Base-by-base conservation (phyloP, 2,329 filamentous ascomycete genomes). In the Aureobasidium sp. region DNA sequence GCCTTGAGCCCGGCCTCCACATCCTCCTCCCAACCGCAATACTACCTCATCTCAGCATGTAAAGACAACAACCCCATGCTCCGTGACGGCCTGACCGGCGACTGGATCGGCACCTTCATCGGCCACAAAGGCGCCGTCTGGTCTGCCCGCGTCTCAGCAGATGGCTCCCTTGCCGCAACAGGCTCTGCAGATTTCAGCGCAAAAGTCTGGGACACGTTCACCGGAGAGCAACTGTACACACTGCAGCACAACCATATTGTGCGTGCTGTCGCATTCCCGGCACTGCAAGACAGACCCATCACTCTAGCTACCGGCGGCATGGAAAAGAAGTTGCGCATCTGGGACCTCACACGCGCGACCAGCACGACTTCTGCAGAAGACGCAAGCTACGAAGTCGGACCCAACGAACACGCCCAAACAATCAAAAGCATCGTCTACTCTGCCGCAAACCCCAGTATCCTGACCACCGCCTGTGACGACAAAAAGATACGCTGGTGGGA, bases 71-170 rank as follows among this genome's bases (percentile, higher is more conserved):
- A 97, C 68, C 93, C 93, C 47, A 97, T 97, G 90, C 85, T 98
- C 62, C 88, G 93, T 60, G 89, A 97, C 73, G 93, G 93, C 58
- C 80, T 94, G 57, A 98, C 91, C 42, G 93, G 93, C 55, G 90
- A 96, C 70, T 96, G 90, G 87, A 97, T 97, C 62, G 93, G 93
- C 44, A 97, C 93, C 32, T 97, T 97, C 68, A 85, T 98, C 63
- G 93, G 93, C 35, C 93, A 98, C 75, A 97, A 98, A 73, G 93
- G 93, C 58, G 93, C 93, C 32, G 91, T 97, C 56, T 98, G 93
- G 90, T 90, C 96, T 73, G 88, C 90, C 51, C 83, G 90, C 62
- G 78, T 98, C 30, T 95, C 90, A 50, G 84, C 88, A 17, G 90
- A 97, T 71, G 88, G 90, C 37, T 83, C 82, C 22, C 84, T 90